Base-by-base conservation (phyloP, 139 green algal species). In the Coccomyxa sp. region DNA sequence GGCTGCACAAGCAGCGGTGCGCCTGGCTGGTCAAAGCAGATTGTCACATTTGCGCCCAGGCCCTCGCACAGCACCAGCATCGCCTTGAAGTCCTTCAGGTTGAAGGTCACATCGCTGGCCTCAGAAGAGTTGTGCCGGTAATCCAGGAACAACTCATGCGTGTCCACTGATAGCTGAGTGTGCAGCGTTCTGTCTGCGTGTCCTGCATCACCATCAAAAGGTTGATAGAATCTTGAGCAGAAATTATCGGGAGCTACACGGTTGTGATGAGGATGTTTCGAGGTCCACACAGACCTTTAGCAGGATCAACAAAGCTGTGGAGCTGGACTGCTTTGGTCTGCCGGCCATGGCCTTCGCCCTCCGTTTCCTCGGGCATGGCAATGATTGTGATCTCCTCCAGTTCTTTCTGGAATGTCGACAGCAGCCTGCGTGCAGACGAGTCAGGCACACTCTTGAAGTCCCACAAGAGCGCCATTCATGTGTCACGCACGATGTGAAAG, bases 321-420 rank as follows among this genome's bases (percentile, higher is more conserved):
- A 96, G 81, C 77, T 91, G 77, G 14, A 90, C 86, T 10, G 82
- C 80, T 28, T 86, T 88, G 71, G 45, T 83, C 79, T 45, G 80
- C 79, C 0, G 67, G 23, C 77, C 58, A 21, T 71, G 63, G 3
- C 76, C 79, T 51, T 59, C 58, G 1, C 80, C 74, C 16, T 25
- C 25, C 27, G 80, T 77, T 17, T 80, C 31, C 7, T 85, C 81
- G 11, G 82, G 90, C 79, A 86, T 87, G 28, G 91, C 92, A 13
- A 96, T 90, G 45, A 96, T 88, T 32, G 89, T 94, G 58, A 95
- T 87, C 83, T 95, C 92, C 25, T 95, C 90, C 71, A 96, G 76
- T 0, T 82, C 88, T 32, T 81, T 80, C 77, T 96, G 91, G 82
- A 97, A 97, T 25, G 81, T 91, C 58, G 81, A 83, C 63, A 97